Evolutionary conservation across 2,329 filamentous ascomycete genomes (phyloP).

Genomic region (Mycosphaerella sp.): DNA sequence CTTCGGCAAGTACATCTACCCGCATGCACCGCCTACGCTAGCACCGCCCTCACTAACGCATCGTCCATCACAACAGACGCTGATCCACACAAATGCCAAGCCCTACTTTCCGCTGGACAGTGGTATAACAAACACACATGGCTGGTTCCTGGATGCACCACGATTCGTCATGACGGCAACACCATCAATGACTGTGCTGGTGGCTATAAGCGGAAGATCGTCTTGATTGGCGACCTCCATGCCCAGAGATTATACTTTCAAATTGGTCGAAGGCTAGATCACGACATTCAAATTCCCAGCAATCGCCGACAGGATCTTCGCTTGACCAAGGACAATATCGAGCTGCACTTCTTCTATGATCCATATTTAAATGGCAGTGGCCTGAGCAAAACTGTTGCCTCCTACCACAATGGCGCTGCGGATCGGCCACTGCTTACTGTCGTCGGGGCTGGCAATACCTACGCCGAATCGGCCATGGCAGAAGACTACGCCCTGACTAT

Average conservation of each 20-base stretch:
- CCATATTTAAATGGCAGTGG: conserved; percentile 53
- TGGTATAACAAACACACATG: conserved; percentile 43
- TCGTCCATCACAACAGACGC: not conserved
- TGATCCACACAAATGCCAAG: conserved; percentile 52
- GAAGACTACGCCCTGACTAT: conserved; percentile 45
- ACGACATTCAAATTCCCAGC: conserved; percentile 34
- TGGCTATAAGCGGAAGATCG: conserved; percentile 42
- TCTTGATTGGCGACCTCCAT: conserved; percentile 57
- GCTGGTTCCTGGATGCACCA: conserved; percentile 56
- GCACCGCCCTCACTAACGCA: not conserved
- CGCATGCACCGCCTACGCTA: not conserved
- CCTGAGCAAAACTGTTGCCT: conserved; percentile 39
- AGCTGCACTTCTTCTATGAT: conserved; percentile 56
- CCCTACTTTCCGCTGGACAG: conserved; percentile 47
- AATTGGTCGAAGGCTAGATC: conserved; percentile 45
- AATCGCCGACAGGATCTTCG: conserved; percentile 39
- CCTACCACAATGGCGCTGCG: conserved; percentile 31
- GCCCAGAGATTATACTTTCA: conserved; percentile 58
- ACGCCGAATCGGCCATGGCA: conserved; percentile 46
- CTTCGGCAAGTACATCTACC: conserved; percentile 2
- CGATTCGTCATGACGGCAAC: conserved; percentile 50
- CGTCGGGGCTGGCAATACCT: conserved; percentile 52
- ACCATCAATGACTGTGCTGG: conserved; percentile 51
- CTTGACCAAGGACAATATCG: conserved; percentile 43
- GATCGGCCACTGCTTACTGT: conserved; percentile 43